Evolutionary conservation across 1,284 basidiomycete species (phyloP).

Genomic region (Neolentinus lepideus): DNA sequence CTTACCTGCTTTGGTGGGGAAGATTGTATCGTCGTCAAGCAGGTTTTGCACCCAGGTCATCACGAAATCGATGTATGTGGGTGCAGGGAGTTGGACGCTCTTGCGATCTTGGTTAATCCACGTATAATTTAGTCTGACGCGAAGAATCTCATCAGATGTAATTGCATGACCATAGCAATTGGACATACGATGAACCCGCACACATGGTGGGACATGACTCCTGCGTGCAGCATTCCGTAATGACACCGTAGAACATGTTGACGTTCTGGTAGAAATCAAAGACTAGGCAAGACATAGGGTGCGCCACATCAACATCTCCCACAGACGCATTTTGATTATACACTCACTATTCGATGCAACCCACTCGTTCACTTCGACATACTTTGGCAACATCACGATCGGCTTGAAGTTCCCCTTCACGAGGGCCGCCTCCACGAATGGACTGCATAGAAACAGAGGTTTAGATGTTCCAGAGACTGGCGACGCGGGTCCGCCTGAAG

Average conservation of each 20-base stretch:
- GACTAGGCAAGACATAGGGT: conserved; percentile 37
- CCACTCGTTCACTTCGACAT: conserved; percentile 98
- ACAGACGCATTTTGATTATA: neutral
- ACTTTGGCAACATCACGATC: conserved; percentile 96
- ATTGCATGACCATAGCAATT: neutral
- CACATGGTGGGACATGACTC: conserved; percentile 91
- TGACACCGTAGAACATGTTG: conserved; percentile 95
- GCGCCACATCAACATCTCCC: neutral
- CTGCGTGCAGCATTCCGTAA: conserved; percentile 92
- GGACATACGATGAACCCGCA: conserved; percentile 70
- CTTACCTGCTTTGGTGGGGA: conserved; percentile 92
- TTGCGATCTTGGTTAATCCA: conserved; percentile 97
- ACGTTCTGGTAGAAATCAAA: conserved; percentile 96
- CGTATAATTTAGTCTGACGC: conserved; percentile 83
- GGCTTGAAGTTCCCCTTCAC: conserved; percentile 99
- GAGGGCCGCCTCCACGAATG: conserved; percentile 93
- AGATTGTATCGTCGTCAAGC: conserved; percentile 86
- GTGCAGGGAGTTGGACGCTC: conserved; percentile 88
- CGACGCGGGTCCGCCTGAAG: conserved; percentile 41
- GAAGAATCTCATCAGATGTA: neutral
- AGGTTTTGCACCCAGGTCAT: conserved; percentile 98
- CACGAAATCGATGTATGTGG: conserved; percentile 98
- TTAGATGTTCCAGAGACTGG: conserved; percentile 33
- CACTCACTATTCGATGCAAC: conserved; percentile 91
- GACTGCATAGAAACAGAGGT: conserved; percentile 87